A percentile compares a stretch with the other conserved stretches of the same genome.
Conservation (phyloP, 2,329 filamentous ascomycete species). For the Myriosclerotinia duriaeana region DNA sequence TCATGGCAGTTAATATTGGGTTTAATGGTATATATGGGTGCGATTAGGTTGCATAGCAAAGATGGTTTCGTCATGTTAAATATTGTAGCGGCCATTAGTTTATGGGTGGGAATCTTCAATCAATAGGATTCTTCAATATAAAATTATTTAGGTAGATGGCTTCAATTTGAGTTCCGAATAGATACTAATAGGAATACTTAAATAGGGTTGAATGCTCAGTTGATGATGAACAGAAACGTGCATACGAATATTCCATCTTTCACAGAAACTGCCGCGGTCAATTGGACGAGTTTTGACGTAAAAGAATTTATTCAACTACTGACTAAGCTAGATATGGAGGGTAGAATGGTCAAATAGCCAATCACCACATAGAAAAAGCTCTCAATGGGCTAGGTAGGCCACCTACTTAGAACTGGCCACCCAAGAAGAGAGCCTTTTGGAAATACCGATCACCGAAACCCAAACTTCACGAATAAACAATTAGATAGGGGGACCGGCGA, state of each 20-base stretch:
- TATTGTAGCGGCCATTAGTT: background rate
- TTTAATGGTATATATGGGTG: slow-evolving; percentile 3
- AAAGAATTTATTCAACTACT: background rate
- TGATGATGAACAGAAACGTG: too few species aligned
- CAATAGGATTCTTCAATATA: too few species aligned
- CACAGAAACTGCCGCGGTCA: too few species aligned
- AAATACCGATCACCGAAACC: background rate
- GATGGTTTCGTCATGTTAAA: background rate
- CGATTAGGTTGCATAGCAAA: background rate
- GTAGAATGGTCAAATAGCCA: background rate
- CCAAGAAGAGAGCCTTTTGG: background rate
- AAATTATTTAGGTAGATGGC: too few species aligned
- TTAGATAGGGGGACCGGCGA: slow-evolving; percentile 40
- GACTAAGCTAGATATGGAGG: background rate
- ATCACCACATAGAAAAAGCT: background rate
- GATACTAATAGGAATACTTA: too few species aligned
- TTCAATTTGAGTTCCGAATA: too few species aligned
- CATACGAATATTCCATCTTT: too few species aligned
- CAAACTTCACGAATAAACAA: background rate
- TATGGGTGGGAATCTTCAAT: too few species aligned
- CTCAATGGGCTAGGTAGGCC: background rate
- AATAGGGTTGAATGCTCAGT: too few species aligned
- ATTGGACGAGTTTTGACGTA: background rate
- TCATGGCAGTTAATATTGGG: too few species aligned
- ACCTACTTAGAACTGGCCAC: background rate